Evolutionary conservation across 176 grass and related monocot species (phyloP).

Genomic region (Carex scoparia): DNA sequence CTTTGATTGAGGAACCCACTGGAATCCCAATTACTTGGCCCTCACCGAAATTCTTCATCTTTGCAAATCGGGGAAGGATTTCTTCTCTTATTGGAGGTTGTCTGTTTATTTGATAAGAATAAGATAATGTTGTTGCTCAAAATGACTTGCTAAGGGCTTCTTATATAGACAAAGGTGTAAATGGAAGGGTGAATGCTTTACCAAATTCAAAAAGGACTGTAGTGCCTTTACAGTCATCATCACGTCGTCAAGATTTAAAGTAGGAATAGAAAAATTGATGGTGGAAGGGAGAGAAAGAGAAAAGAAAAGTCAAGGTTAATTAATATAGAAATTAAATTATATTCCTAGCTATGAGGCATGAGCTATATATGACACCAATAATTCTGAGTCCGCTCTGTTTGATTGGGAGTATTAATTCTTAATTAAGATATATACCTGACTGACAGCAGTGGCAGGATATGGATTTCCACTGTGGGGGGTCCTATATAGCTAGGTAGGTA

Average conservation of each 20-base stretch:
- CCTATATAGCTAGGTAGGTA: background rate
- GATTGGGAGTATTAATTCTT: too few species aligned
- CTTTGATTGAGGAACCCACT: slow-evolving; percentile 38
- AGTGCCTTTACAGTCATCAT: slow-evolving; percentile 21
- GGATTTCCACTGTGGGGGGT: background rate
- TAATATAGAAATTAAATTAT: background rate
- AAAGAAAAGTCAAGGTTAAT: background rate
- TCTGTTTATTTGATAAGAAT: background rate
- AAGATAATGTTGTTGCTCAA: background rate
- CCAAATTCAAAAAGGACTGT: background rate
- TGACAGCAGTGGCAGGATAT: too few species aligned
- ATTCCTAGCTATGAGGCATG: background rate
- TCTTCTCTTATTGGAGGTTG: background rate
- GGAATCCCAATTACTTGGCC: slow-evolving; percentile 55
- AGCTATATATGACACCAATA: too few species aligned
- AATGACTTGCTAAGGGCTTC: slow-evolving; percentile 4
- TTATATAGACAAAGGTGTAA: slow-evolving; percentile 1
- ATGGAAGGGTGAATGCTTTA: background rate
- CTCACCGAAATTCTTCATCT: slow-evolving; percentile 11
- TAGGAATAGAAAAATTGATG: background rate
- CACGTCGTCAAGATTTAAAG: slow-evolving; percentile 11
- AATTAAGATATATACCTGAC: too few species aligned
- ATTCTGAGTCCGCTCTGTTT: too few species aligned
- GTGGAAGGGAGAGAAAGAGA: background rate
- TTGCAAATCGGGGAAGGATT: slow-evolving; percentile 15